Conservation (phyloP, 768 basidiomycete species). For the Kwoniella bestiolae region DNA sequence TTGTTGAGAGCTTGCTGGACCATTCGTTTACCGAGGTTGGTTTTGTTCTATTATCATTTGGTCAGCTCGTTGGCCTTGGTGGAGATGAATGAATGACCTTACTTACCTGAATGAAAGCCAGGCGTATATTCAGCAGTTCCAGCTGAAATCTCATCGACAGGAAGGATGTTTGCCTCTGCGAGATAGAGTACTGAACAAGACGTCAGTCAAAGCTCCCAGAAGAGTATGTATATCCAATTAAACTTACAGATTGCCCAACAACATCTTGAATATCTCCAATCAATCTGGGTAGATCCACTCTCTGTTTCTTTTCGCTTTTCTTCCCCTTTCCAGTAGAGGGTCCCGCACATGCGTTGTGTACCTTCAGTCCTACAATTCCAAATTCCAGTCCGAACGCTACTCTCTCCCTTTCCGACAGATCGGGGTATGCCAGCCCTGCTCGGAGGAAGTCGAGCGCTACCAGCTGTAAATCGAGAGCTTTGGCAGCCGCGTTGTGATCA, state of each 20-base stretch:
- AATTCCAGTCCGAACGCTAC: conserved; percentile 42
- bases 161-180: conserved; percentile 18
- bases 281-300: conserved; percentile 10
- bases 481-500: conserved; percentile 27
- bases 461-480: conserved; percentile 31
- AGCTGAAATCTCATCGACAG: conserved; percentile 8
- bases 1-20: conserved; percentile 11
- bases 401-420: conserved; percentile 37
- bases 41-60: conserved; percentile 3
- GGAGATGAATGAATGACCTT: neutral
- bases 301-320: neutral
- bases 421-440: conserved; percentile 26
- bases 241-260: conserved; percentile 30
- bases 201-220: conserved; percentile 7
- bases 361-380: conserved; percentile 35
- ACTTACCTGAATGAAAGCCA: conserved; percentile 25
- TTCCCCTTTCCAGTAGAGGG: conserved; percentile 19
- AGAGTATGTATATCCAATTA: no score
- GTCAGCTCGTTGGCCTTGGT: neutral
- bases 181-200: conserved; percentile 11
- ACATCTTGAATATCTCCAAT: conserved; percentile 29
- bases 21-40: conserved; percentile 21
- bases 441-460: conserved; percentile 38
- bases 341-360: conserved; percentile 10
- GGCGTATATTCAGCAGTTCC: conserved; percentile 22